These are phyloP conservation scores for Graphiopsis chlorocephala DNA, from an alignment of 2,329 filamentous ascomycete genomes.

Conservation along the genomic window DNA sequence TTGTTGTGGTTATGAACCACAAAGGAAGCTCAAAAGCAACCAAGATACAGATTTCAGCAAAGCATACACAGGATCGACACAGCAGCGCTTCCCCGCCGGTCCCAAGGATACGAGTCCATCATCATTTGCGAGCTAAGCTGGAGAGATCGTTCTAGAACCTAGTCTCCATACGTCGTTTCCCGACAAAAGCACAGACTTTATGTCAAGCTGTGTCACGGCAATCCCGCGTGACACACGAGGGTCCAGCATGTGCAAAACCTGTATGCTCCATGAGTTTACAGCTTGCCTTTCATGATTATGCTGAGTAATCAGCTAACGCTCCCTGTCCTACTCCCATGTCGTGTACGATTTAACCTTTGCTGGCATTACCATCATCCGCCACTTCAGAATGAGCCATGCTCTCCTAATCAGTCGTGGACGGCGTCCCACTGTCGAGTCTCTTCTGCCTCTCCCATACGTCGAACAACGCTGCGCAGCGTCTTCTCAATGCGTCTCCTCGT, in stretches of 20 bases:
- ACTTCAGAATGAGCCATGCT: not conserved
- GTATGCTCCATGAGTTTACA: not conserved
- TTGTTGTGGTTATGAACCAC: not conserved
- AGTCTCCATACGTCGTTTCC: not conserved
- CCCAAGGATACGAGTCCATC: not conserved
- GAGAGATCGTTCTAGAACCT: conserved; percentile 2
- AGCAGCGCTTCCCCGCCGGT: not conserved
- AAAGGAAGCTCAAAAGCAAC: conserved; percentile 6
- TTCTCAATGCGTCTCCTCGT: not conserved
- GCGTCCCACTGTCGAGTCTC: not conserved
- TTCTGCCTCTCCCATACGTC: not conserved
- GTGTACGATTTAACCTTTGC: not conserved
- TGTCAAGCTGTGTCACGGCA: not conserved
- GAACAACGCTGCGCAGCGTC: not conserved
- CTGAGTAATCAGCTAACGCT: not conserved
- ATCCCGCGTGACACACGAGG: not conserved
- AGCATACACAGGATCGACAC: conserved; percentile 5
- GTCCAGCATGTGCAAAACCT: not conserved
- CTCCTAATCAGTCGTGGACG: not conserved
- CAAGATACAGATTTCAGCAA: not conserved
- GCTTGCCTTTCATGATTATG: not conserved
- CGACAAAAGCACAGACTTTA: not conserved
- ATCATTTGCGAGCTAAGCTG: conserved; percentile 7
- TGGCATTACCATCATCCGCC: not conserved
- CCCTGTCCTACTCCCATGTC: not conserved